Conservation (phyloP, 208 protist genomes). For the Trypanosoma caninum region DNA sequence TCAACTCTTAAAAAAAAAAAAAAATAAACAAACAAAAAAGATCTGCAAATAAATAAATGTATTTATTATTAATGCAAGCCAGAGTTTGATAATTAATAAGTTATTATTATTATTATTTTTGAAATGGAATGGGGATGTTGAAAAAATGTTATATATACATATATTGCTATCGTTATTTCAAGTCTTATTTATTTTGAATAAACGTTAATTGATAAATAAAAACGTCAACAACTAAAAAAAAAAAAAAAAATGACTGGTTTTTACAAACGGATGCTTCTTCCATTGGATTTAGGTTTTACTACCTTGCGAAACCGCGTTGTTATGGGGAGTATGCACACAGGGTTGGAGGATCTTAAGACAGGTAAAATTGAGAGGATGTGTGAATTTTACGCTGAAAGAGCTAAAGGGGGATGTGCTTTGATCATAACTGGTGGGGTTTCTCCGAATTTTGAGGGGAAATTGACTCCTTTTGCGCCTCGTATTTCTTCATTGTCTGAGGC, state of each 20-base stretch:
- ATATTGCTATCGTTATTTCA: too few species aligned
- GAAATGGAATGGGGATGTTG: too few species aligned
- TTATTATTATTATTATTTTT: too few species aligned
- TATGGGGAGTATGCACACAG: constrained; percentile 90
- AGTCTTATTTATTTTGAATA: too few species aligned
- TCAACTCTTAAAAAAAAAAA: too few species aligned
- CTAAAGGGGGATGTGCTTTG: constrained; percentile 57
- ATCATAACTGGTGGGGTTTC: constrained; percentile 79
- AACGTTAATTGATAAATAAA: too few species aligned
- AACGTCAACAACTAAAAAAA: neutral
- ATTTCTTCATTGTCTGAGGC: constrained; percentile 41
- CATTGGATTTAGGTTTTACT: constrained; percentile 70
- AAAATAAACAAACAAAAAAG: too few species aligned
- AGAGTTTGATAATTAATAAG: too few species aligned
- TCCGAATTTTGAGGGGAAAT: constrained; percentile 55
- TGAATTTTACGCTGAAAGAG: constrained; percentile 56
- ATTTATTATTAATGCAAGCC: too few species aligned
- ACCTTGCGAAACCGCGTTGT: constrained; percentile 77
- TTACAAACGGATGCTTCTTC: constrained; percentile 46
- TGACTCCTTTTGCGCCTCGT: constrained; percentile 46
- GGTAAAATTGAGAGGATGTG: constrained; percentile 26
- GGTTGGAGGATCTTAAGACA: constrained; percentile 37
- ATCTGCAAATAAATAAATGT: too few species aligned
- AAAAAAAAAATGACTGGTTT: neutral
- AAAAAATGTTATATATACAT: too few species aligned